Evolutionary conservation across 2,329 filamentous ascomycete species (phyloP), one percentile per base, ranked within the genome.

Genomic region (Cercospora zeina): DNA sequence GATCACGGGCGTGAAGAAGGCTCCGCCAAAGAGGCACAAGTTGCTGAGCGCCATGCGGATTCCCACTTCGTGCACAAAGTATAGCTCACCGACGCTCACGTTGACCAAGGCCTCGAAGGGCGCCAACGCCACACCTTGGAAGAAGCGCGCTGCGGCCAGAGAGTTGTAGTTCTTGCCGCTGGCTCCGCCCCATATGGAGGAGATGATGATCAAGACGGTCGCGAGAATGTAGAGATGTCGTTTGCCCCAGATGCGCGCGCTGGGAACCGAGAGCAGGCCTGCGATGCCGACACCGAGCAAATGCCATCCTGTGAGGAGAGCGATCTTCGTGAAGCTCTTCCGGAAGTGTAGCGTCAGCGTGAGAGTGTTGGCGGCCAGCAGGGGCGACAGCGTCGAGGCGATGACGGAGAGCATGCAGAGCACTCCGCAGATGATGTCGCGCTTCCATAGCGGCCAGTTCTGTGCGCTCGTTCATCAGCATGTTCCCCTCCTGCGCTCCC

Each of bases 71-170:
- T 93, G 93, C 27, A 97, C 91, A 75, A 88, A 95, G 77, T 93
- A 97, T 56, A 97, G 74, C 75, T 97, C 93, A 42, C 92, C 93
- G 6, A 97, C 90, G 54, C 87, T 88, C 0, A 91, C 91, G 75
- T 96, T 96, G 62, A 97, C 88, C 24, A 97, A 79, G 1, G 90
- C 90, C 77, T 97, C 93, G 68, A 95, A 97, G 0, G 93, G 93
- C 8, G 92, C 92, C 16, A 92, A 82, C 0, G 89, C 92, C 47
- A 97, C 83, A 19, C 93, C 93, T 76, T 97, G 93, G 61, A 96
- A 85, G 56, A 96, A 84, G 11, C 93, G 83, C 11, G 93, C 89
- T 77, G 87, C 90, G 4, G 95, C 73, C 63, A 97, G 80, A 71
- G 86, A 90, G 14, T 78, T 80, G 74, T 96, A 95, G 74, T 86